These are phyloP conservation scores for Pythium phragmiticola DNA, from an alignment of 352 stramenopile genomes.

Conservation along the genomic window DNA sequence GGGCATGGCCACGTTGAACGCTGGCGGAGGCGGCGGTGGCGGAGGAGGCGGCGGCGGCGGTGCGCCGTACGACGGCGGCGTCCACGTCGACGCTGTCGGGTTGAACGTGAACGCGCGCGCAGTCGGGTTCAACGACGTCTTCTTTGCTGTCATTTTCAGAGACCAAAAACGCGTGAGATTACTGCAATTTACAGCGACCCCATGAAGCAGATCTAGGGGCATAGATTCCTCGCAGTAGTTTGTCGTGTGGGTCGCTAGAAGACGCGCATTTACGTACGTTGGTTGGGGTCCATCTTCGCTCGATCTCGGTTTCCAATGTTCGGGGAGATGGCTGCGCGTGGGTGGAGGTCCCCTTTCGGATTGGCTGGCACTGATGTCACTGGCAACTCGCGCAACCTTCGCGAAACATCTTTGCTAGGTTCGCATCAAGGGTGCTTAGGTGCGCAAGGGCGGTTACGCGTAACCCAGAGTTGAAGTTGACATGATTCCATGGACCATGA, in stretches of 20 bases:
- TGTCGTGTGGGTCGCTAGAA: neutral
- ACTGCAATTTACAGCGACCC: neutral
- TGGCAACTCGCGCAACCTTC: constrained; percentile 16
- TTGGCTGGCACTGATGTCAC: constrained; percentile 10
- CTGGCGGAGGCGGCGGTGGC: constrained; percentile 29
- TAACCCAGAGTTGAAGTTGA: neutral
- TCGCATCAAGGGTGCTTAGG: neutral
- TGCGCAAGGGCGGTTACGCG: neutral
- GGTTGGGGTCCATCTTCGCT: constrained; percentile 37
- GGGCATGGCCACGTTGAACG: constrained; percentile 73
- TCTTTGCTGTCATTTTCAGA: constrained; percentile 26
- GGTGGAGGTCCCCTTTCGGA: neutral
- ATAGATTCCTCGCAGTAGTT: neutral
- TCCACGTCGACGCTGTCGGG: constrained; percentile 56
- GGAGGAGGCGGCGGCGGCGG: constrained; percentile 40
- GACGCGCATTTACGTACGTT: constrained; percentile 30
- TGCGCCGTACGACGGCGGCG: constrained; percentile 42
- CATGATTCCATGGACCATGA: too few relatives aligned
- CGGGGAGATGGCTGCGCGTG: neutral
- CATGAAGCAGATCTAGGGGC: neutral
- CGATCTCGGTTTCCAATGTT: neutral
- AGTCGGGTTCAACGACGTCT: constrained; percentile 56
- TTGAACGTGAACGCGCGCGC: constrained; percentile 84
- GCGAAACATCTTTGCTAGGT: constrained; percentile 4
- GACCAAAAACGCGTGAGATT: neutral